Conservation (phyloP, 2,329 filamentous ascomycete species). For the Colletotrichum tabaci region DNA sequence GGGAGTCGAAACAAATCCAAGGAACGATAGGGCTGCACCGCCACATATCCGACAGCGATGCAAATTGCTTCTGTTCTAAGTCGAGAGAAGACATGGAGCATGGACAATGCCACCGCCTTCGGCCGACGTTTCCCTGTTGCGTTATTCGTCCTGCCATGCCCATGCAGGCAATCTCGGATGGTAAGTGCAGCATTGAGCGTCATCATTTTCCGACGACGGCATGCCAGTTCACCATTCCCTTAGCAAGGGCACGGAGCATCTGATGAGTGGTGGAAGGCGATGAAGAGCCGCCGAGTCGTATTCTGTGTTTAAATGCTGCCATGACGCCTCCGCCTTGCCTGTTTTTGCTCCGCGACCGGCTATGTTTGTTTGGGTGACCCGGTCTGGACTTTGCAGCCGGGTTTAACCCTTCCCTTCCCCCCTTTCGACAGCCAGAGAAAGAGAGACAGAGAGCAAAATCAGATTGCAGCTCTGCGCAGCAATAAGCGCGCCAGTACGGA, state of each 20-base stretch:
- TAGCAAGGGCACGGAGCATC: neutral
- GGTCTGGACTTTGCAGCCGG: conserved; percentile 26
- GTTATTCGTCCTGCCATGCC: conserved; percentile 10
- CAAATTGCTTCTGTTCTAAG: conserved; percentile 28
- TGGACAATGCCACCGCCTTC: conserved; percentile 19
- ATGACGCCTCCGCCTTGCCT: neutral
- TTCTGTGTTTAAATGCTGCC: neutral
- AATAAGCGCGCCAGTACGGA: conserved; percentile 27
- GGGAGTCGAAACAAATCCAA: conserved; percentile 27
- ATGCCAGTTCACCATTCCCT: neutral
- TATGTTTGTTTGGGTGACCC: conserved; percentile 12
- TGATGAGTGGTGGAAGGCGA: neutral
- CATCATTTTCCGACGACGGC: conserved; percentile 20
- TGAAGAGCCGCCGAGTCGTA: conserved; percentile 10
- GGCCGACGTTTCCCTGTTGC: conserved; percentile 28
- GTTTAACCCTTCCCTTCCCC: conserved; percentile 12
- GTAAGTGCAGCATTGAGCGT: conserved; percentile 36
- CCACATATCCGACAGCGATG: conserved; percentile 27
- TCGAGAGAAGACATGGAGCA: conserved; percentile 13
- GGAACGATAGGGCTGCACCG: conserved; percentile 48
- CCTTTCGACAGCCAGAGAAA: too few species aligned
- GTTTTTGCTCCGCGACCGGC: neutral
- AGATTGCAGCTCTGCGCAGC: conserved; percentile 12
- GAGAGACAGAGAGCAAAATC: conserved; percentile 17
- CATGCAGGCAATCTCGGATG: conserved; percentile 46